phyloP scores from a whole-genome alignment of 257 asterid genomes.

The Penstemon barbatus region DNA sequence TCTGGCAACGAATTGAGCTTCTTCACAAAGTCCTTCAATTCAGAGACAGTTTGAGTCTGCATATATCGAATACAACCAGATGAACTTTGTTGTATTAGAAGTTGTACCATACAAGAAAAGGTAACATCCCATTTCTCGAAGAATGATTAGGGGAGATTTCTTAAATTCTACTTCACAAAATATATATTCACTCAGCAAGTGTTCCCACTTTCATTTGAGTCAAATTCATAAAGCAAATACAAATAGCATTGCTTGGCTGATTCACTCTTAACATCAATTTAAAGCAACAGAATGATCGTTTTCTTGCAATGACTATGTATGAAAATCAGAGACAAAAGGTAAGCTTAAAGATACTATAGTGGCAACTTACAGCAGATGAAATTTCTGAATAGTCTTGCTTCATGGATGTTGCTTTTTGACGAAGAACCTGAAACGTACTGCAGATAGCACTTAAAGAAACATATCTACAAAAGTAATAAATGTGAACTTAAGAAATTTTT shows the following conservation, averaged over 20 bases:
- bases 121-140: neutral
- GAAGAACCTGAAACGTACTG: slow-evolving; percentile 88
- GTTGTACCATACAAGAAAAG: slow-evolving; percentile 11
- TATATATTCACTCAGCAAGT: neutral
- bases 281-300: slow-evolving; percentile 16
- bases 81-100: slow-evolving; percentile 1
- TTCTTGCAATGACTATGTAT: slow-evolving; percentile 11
- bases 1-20: slow-evolving; percentile 98
- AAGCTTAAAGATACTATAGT: slow-evolving; percentile 21
- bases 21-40: slow-evolving; percentile 95
- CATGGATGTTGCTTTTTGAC: slow-evolving; percentile 97
- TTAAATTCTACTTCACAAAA: slow-evolving; percentile 3
- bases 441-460: slow-evolving; percentile 44
- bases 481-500: slow-evolving; percentile 12
- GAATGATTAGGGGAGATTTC: slow-evolving; percentile 8
- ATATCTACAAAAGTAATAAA: slow-evolving; percentile 30
- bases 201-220: slow-evolving; percentile 18
- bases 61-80: slow-evolving; percentile 34
- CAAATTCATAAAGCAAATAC: slow-evolving; percentile 3
- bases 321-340: slow-evolving; percentile 25
- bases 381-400: slow-evolving; percentile 94
- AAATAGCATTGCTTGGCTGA: slow-evolving; percentile 24
- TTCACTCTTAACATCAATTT: slow-evolving; percentile 10
- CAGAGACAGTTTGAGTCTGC: slow-evolving; percentile 92
- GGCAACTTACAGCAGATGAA: slow-evolving; percentile 71